A percentile compares a stretch with the other conserved stretches of the same genome.
Conservation (phyloP, 73 alveolate genomes). For the Blepharisma stoltei region DNA sequence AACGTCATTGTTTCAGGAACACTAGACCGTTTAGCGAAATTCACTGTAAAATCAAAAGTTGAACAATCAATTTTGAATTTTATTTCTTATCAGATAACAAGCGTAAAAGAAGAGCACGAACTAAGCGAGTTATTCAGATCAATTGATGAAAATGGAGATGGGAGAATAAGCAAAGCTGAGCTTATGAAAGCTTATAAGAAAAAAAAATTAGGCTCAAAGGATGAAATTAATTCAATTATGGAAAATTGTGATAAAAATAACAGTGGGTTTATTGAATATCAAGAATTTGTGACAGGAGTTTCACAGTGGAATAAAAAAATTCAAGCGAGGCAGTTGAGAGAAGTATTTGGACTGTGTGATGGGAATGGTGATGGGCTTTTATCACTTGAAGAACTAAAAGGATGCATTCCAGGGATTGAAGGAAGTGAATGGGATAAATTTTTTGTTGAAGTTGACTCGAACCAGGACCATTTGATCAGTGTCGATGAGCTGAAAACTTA, state of each 20-base stretch:
- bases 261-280: conserved; percentile 26
- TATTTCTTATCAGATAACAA: neutral
- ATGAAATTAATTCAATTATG: neutral
- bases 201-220: neutral
- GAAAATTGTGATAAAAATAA: conserved; percentile 6
- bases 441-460: neutral
- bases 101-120: neutral
- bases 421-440: neutral
- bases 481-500: neutral
- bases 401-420: neutral
- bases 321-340: neutral
- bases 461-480: neutral
- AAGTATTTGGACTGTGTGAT: neutral
- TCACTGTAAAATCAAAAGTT: neutral
- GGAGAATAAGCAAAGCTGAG: neutral
- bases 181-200: neutral
- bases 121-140: neutral
- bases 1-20: no score
- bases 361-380: neutral
- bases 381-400: conserved; percentile 3
- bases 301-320: neutral
- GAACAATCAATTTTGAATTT: neutral
- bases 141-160: conserved; percentile 7
- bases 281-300: neutral
- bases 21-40: no score